phyloP scores from a whole-genome alignment of 129 eudicot genomes.

The Artemisia argyi region DNA sequence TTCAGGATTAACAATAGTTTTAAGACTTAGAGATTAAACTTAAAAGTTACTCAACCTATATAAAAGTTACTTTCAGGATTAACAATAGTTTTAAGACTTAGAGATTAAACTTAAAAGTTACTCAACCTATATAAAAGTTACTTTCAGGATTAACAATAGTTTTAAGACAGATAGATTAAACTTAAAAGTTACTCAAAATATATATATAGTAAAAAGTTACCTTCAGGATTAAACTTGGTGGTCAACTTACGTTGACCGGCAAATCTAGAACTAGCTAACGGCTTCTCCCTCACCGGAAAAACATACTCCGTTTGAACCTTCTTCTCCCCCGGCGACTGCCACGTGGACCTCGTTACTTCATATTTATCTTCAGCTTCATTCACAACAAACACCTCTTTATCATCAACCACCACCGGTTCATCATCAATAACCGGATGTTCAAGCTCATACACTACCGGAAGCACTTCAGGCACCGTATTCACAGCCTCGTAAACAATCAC shows the following conservation, averaged over 20 bases:
- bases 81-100: too few relatives aligned
- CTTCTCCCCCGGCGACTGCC: conserved; percentile 19
- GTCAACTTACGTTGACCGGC: conserved; percentile 42
- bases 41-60: not conserved
- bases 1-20: conserved; percentile 35
- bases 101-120: conserved; percentile 10
- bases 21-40: too few relatives aligned
- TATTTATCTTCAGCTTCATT: conserved; percentile 14
- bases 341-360: conserved; percentile 36
- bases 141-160: conserved; percentile 41
- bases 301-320: conserved; percentile 9
- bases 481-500: conserved; percentile 24
- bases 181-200: too few relatives aligned
- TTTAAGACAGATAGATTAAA: not conserved
- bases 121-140: conserved; percentile 11
- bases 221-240: conserved; percentile 37
- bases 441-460: conserved; percentile 5
- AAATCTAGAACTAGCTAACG: conserved; percentile 52
- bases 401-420: conserved; percentile 40
- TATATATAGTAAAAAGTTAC: conserved; percentile 34
- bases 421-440: conserved; percentile 31
- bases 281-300: conserved; percentile 38
- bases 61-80: not conserved
- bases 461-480: not conserved
- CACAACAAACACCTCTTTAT: conserved; percentile 4